Evolutionary conservation across 2,329 filamentous ascomycete genomes (phyloP).

Genomic region (Monilinia fructicola): DNA sequence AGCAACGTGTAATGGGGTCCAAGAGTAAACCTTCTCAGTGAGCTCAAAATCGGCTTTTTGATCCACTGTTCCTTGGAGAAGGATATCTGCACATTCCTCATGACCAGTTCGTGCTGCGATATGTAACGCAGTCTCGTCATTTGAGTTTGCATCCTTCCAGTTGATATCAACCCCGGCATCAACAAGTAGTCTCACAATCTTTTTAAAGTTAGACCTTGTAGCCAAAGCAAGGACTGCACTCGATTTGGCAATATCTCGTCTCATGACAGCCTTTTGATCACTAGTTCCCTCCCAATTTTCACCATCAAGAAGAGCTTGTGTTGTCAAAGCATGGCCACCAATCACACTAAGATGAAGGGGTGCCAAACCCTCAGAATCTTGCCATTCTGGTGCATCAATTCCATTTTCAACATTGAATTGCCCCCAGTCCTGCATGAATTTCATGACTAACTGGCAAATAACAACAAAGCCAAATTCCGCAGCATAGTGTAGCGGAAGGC

Average conservation of each 20-base stretch:
- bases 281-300: constrained; percentile 70
- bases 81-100: constrained; percentile 71
- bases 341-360: constrained; percentile 91
- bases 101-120: constrained; percentile 88
- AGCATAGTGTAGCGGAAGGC: constrained; percentile 86
- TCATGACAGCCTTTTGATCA: constrained; percentile 60
- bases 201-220: constrained; percentile 80
- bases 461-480: constrained; percentile 92
- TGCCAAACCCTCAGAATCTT: constrained; percentile 87
- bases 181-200: constrained; percentile 83
- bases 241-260: constrained; percentile 74
- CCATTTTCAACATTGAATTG: constrained; percentile 82
- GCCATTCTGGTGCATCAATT: constrained; percentile 85
- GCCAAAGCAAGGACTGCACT: constrained; percentile 86
- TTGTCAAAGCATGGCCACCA: constrained; percentile 84
- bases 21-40: constrained; percentile 79
- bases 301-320: constrained; percentile 73
- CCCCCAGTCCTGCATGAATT: constrained; percentile 84
- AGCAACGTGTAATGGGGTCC: constrained; percentile 93
- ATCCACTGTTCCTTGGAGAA: constrained; percentile 67
- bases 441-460: constrained; percentile 85
- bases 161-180: constrained; percentile 91
- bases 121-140: constrained; percentile 88
- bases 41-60: constrained; percentile 77
- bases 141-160: constrained; percentile 70